phyloP scores from a whole-genome alignment of 176 grass and related monocot species.

The Typha latifolia region DNA sequence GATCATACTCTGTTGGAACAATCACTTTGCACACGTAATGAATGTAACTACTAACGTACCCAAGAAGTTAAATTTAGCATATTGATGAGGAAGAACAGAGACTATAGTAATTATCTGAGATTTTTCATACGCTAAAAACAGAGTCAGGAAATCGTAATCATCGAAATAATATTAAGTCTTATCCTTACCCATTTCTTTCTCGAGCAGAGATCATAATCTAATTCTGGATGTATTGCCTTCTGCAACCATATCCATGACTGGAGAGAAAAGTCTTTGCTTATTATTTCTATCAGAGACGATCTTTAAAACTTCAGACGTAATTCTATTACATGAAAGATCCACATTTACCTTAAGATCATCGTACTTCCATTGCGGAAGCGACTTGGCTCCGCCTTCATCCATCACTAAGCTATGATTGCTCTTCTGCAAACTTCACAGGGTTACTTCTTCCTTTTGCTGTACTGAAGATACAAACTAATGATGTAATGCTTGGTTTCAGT shows the following conservation, averaged over 20 bases:
- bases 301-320: not conserved
- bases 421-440: constrained; percentile 34
- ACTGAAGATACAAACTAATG: not conserved
- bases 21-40: too few species aligned
- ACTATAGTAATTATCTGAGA: too few species aligned
- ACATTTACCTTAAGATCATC: constrained; percentile 75
- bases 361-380: constrained; percentile 47
- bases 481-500: not conserved
- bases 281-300: not conserved
- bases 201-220: constrained; percentile 73
- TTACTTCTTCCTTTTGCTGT: not conserved
- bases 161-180: not conserved
- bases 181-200: constrained; percentile 89
- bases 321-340: not conserved
- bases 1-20: too few species aligned
- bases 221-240: constrained; percentile 94
- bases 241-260: constrained; percentile 97
- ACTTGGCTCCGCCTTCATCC: constrained; percentile 33
- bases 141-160: not conserved
- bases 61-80: too few species aligned
- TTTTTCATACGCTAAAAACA: too few species aligned
- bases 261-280: constrained; percentile 1
- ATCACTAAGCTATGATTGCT: constrained; percentile 41
- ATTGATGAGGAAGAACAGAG: too few species aligned
- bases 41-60: too few species aligned